phyloP scores from a whole-genome alignment of 108 stramenopile species.

The Fistulifera pelliculosa region DNA sequence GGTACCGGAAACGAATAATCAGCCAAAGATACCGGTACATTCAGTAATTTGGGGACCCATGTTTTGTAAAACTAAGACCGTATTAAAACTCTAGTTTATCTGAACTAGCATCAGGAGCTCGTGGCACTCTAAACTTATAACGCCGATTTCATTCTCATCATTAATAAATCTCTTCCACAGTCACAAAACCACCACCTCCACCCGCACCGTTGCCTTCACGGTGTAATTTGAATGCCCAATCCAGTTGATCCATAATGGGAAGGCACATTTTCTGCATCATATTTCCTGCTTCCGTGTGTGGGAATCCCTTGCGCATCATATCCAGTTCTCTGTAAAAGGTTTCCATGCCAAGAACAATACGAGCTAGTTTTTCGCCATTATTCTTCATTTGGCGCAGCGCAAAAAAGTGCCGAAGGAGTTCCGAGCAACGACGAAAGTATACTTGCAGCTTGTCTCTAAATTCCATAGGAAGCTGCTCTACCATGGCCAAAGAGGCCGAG shows the following conservation, averaged over 20 bases:
- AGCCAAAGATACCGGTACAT: no score
- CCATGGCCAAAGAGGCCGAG: conserved; percentile 54
- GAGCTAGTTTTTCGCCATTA: conserved; percentile 44
- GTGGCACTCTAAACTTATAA: no score
- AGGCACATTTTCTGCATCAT: conserved; percentile 74
- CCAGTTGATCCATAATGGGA: conserved; percentile 85
- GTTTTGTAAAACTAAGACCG: no score
- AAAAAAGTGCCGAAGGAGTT: conserved; percentile 84
- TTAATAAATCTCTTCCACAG: conserved; percentile 15
- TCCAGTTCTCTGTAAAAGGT: conserved; percentile 57
- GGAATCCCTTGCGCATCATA: conserved; percentile 38
- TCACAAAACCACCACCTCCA: conserved; percentile 66
- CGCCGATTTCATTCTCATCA: no score
- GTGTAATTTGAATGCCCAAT: conserved; percentile 79
- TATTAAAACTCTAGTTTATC: no score
- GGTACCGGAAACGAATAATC: no score
- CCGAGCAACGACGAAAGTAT: conserved; percentile 75
- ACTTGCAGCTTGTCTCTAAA: conserved; percentile 58
- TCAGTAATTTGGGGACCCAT: no score
- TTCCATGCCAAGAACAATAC: conserved; percentile 73
- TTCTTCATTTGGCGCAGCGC: conserved; percentile 32
- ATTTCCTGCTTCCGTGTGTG: conserved; percentile 42
- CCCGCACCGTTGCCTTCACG: conserved; percentile 53
- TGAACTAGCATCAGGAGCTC: no score
- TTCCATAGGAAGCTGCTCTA: conserved; percentile 56